Percentiles rank a stretch among this genome's conserved stretches.
Evolutionary conservation across 495 filamentous ascomycete genomes (phyloP).

Genomic region (Schizothecium vesticola): DNA sequence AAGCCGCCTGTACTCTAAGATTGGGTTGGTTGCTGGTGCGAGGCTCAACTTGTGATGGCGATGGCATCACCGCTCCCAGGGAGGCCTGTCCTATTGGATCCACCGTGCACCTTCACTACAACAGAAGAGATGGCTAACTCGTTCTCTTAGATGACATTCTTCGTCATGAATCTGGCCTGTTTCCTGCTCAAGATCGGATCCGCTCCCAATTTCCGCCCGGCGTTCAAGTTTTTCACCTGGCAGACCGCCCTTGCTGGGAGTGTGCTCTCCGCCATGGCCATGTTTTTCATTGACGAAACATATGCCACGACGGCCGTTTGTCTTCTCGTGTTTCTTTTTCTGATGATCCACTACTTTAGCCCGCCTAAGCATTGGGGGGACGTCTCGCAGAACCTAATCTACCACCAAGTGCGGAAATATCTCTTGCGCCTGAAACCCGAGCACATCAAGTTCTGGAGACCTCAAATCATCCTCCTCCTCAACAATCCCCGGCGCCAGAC

Average conservation of each 20-base stretch:
- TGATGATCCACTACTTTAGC: constrained; percentile 78
- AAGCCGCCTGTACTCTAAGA: constrained; percentile 26
- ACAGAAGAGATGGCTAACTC: background rate
- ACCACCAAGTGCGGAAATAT: constrained; percentile 89
- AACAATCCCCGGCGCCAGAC: constrained; percentile 74
- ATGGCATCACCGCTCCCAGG: background rate
- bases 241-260: constrained; percentile 71
- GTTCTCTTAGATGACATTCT: constrained; percentile 55
- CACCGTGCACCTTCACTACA: background rate
- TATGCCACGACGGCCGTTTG: constrained; percentile 73
- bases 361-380: constrained; percentile 88
- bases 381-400: constrained; percentile 83
- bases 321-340: constrained; percentile 67
- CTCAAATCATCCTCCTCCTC: constrained; percentile 77
- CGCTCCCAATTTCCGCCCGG: constrained; percentile 85
- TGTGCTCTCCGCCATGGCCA: constrained; percentile 66
- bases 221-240: constrained; percentile 86
- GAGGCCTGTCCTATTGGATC: background rate
- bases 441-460: constrained; percentile 90
- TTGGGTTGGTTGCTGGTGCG: background rate
- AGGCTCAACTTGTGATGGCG: background rate
- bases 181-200: constrained; percentile 87
- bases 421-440: constrained; percentile 75
- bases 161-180: constrained; percentile 78
- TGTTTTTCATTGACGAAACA: constrained; percentile 85